Evolutionary conservation across 129 eudicot species (phyloP).

Genomic region (Chrysanthemum lavandulifolium): DNA sequence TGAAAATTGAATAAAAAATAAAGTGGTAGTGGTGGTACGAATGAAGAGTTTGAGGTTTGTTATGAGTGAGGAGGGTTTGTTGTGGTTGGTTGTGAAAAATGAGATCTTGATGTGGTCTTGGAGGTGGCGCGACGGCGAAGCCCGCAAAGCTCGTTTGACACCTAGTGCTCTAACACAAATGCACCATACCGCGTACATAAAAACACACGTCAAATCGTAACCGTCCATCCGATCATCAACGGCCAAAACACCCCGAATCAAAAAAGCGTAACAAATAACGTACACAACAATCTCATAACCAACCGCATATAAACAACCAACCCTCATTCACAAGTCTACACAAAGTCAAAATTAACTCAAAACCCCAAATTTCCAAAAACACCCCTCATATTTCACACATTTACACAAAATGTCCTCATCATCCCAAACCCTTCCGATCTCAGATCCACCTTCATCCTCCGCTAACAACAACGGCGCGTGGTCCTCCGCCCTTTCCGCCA

Average conservation of each 20-base stretch:
- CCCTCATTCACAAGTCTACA: background rate
- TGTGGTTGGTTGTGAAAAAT: too few species aligned
- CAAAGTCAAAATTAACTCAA: background rate
- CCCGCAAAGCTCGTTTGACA: too few species aligned
- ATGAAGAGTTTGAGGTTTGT: too few species aligned
- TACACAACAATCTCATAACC: constrained; percentile 1
- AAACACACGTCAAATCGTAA: background rate
- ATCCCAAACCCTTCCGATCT: constrained; percentile 38
- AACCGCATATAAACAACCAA: background rate
- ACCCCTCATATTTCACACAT: background rate
- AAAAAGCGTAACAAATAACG: constrained; percentile 1
- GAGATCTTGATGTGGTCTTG: too few species aligned
- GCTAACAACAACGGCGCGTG: constrained; percentile 20
- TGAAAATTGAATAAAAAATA: too few species aligned
- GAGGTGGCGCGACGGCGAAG: too few species aligned
- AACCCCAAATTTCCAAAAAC: background rate
- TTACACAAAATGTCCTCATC: constrained; percentile 43
- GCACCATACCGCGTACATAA: constrained; percentile 13
- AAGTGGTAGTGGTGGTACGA: too few species aligned
- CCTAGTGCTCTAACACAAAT: too few species aligned
- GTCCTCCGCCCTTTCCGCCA: constrained; percentile 32
- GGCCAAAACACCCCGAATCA: background rate
- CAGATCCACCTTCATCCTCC: constrained; percentile 27
- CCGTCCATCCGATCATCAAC: constrained; percentile 5
- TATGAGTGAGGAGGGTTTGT: too few species aligned